These are phyloP conservation scores for Rauvolfia tetraphylla DNA, from an alignment of 257 asterid genomes.

Conservation along the genomic window DNA sequence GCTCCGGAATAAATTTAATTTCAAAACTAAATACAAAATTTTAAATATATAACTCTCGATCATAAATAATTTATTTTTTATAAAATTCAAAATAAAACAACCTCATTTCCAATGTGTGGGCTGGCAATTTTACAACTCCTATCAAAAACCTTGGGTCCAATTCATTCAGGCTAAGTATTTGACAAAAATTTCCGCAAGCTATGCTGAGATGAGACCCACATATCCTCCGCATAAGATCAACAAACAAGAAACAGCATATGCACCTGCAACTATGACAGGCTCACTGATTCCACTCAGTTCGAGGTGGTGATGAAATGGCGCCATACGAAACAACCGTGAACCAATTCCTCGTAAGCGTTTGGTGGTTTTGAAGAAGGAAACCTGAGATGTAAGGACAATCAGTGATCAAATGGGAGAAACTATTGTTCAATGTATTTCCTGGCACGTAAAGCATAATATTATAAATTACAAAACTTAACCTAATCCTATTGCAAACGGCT, in stretches of 20 bases:
- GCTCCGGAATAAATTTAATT: no score
- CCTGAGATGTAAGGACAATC: constrained; percentile 30
- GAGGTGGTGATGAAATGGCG: constrained; percentile 67
- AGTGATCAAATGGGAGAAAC: constrained; percentile 9
- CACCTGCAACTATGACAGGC: constrained; percentile 60
- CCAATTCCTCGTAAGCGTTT: constrained; percentile 42
- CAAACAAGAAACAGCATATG: constrained; percentile 51
- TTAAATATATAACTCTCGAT: no score
- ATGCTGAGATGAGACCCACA: constrained; percentile 65
- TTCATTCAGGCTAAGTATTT: no score
- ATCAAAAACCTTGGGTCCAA: no score
- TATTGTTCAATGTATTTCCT: not conserved
- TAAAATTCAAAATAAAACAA: no score
- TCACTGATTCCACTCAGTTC: constrained; percentile 58
- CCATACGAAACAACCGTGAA: constrained; percentile 38
- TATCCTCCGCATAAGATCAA: constrained; percentile 63
- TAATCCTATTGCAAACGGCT: not conserved
- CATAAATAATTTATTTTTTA: no score
- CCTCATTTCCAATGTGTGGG: no score
- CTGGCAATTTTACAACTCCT: no score
- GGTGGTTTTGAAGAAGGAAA: constrained; percentile 44
- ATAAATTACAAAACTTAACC: not conserved
- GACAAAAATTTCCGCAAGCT: constrained; percentile 13
- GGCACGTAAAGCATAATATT: not conserved
- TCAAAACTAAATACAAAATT: no score